Conservation (phyloP, 225 moss, liverwort and hornwort species). For the Anthoceros angustus region DNA sequence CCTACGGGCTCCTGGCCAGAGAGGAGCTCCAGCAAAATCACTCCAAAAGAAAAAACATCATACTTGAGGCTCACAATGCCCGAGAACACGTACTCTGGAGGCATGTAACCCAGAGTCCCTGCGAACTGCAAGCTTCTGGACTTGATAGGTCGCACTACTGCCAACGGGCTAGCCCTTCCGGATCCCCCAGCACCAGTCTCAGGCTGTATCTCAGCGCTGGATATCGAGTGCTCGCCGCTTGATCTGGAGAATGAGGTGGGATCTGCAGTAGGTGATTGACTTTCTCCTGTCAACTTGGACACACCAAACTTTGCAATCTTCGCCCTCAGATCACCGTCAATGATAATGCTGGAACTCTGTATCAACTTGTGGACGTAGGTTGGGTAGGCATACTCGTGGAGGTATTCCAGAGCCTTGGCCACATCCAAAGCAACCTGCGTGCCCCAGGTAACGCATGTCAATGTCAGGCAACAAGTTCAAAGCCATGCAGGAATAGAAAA, state of each 20-base stretch:
- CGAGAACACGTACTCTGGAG: slow-evolving; percentile 53
- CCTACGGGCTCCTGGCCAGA: slow-evolving; percentile 62
- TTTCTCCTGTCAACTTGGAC: slow-evolving; percentile 55
- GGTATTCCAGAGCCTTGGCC: slow-evolving; percentile 64
- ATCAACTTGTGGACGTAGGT: slow-evolving; percentile 66
- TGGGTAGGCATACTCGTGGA: slow-evolving; percentile 47
- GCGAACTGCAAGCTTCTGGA: slow-evolving; percentile 62
- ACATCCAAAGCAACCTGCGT: slow-evolving; percentile 44
- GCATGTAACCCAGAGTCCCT: slow-evolving; percentile 80
- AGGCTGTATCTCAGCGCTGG: slow-evolving; percentile 19
- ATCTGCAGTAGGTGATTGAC: slow-evolving; percentile 10
- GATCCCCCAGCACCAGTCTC: slow-evolving; percentile 8
- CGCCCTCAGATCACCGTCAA: slow-evolving; percentile 39
- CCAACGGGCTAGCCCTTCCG: not conserved
- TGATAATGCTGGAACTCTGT: slow-evolving; percentile 66
- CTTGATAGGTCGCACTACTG: slow-evolving; percentile 17
- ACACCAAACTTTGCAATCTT: slow-evolving; percentile 57
- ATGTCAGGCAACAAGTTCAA: not conserved
- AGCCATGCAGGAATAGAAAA: not conserved
- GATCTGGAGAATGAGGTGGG: not conserved
- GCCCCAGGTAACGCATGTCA: not conserved
- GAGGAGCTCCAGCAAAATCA: slow-evolving; percentile 67
- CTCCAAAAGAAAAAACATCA: slow-evolving; percentile 76
- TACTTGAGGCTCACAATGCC: slow-evolving; percentile 52
- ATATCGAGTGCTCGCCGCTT: not conserved